These are phyloP conservation scores for Mortierella sp. DNA, from an alignment of 371 early-diverging fungal species.

Conservation along the genomic window DNA sequence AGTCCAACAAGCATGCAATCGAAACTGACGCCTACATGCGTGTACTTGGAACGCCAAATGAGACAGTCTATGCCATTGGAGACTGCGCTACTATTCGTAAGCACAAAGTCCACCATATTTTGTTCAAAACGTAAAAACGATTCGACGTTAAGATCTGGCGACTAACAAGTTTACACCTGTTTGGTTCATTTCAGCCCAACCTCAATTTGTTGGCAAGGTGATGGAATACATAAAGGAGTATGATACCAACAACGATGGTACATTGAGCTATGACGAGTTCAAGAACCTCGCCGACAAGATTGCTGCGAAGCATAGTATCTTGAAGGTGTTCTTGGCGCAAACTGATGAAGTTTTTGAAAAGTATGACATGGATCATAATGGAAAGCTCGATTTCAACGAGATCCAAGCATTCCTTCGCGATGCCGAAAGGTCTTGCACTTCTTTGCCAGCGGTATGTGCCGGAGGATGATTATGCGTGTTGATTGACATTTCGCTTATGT, in stretches of 20 bases:
- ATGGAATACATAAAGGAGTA: constrained; percentile 65
- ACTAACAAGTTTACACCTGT: background rate
- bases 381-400: constrained; percentile 73
- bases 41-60: constrained; percentile 71
- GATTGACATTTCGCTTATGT: background rate
- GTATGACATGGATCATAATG: constrained; percentile 73
- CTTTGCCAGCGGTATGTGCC: constrained; percentile 77
- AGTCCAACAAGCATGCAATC: constrained; percentile 75
- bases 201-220: constrained; percentile 69
- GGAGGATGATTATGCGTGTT: background rate
- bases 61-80: constrained; percentile 85
- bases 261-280: constrained; percentile 66
- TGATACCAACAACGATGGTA: constrained; percentile 67
- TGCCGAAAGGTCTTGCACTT: constrained; percentile 75
- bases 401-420: constrained; percentile 67
- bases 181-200: constrained; percentile 63
- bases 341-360: constrained; percentile 64
- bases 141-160: background rate
- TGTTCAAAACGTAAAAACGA: background rate
- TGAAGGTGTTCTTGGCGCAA: constrained; percentile 66
- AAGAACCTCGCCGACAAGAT: constrained; percentile 56
- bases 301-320: constrained; percentile 63
- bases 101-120: background rate
- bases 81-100: constrained; percentile 83
- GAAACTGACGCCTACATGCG: constrained; percentile 80